These are phyloP conservation scores for Allium fistulosum DNA, from an alignment of 106 monocot species.

Conservation along the genomic window DNA sequence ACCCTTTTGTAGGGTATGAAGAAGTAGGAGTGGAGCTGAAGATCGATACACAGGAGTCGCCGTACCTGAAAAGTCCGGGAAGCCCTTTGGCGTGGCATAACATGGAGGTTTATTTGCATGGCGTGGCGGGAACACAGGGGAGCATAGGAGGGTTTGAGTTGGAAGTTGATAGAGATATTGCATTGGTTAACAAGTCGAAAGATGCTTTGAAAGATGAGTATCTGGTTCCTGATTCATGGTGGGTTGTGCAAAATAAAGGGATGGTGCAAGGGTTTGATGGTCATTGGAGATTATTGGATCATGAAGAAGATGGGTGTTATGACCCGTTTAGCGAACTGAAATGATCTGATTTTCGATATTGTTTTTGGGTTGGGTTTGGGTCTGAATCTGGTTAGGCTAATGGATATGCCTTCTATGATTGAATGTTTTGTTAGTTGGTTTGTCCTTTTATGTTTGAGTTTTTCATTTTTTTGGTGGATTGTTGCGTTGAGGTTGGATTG, in stretches of 20 bases:
- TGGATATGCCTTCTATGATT: no score
- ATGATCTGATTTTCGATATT: no score
- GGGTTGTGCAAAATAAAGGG: slow-evolving; percentile 74
- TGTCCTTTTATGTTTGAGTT: no score
- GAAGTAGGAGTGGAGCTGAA: slow-evolving; percentile 54
- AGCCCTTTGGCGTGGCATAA: slow-evolving; percentile 44
- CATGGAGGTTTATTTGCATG: slow-evolving; percentile 74
- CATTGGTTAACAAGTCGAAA: slow-evolving; percentile 70
- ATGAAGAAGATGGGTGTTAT: slow-evolving; percentile 32
- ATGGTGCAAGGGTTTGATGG: slow-evolving; percentile 75
- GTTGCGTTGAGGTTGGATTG: no score
- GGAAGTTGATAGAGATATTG: slow-evolving; percentile 57
- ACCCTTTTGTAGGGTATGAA: slow-evolving; percentile 48
- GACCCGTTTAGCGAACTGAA: not conserved
- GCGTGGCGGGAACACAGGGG: slow-evolving; percentile 66
- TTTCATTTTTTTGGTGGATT: no score
- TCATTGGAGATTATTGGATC: slow-evolving; percentile 59
- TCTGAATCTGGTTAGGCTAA: no score
- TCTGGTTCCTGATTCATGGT: slow-evolving; percentile 63
- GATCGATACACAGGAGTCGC: slow-evolving; percentile 42
- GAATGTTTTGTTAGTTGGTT: no score
- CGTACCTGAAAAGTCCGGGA: slow-evolving; percentile 53
- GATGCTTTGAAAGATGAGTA: slow-evolving; percentile 58
- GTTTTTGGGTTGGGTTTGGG: no score
- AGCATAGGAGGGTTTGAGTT: slow-evolving; percentile 52